A percentile compares a stretch with the other conserved stretches of the same genome.
Conservation (phyloP, 441 rosid species). For the Erysimum pusillum region DNA sequence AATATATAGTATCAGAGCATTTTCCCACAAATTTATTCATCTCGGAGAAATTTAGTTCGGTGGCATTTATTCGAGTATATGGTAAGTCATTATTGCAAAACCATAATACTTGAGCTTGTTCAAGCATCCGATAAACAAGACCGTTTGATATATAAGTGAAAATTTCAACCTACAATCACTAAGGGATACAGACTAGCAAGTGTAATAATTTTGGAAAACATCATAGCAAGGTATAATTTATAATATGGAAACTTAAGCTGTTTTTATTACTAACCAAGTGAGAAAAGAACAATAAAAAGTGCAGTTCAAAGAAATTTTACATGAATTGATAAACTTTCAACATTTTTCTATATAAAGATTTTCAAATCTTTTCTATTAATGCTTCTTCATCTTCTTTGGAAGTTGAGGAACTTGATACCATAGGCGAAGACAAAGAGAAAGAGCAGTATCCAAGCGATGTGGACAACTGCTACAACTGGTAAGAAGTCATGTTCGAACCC, state of each 20-base stretch:
- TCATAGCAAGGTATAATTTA: too few species aligned
- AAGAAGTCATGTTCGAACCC: slow-evolving; percentile 75
- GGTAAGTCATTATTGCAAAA: too few species aligned
- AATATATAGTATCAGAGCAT: background rate
- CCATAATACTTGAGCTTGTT: too few species aligned
- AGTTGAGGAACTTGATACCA: slow-evolving; percentile 79
- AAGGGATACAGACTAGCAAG: background rate
- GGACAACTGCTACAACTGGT: slow-evolving; percentile 66
- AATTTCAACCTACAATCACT: background rate
- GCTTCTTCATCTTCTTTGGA: slow-evolving; percentile 66
- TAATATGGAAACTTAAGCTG: background rate
- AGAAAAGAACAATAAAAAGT: background rate
- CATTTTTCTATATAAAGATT: slow-evolving; percentile 17
- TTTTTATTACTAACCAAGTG: slow-evolving; percentile 5
- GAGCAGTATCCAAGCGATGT: slow-evolving; percentile 63
- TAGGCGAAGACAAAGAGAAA: slow-evolving; percentile 71
- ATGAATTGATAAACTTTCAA: slow-evolving; percentile 10
- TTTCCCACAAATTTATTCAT: background rate
- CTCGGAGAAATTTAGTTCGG: too few species aligned
- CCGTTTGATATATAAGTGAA: background rate
- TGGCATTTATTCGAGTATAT: too few species aligned
- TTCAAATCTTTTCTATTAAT: background rate
- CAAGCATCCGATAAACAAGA: background rate
- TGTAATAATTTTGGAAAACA: background rate
- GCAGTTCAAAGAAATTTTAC: background rate